A percentile compares a stretch with the other conserved stretches of the same genome.
These are phyloP conservation scores for Blastobotrys chiropterorum DNA, from an alignment of 805 yeast genomes.

Conservation along the genomic window DNA sequence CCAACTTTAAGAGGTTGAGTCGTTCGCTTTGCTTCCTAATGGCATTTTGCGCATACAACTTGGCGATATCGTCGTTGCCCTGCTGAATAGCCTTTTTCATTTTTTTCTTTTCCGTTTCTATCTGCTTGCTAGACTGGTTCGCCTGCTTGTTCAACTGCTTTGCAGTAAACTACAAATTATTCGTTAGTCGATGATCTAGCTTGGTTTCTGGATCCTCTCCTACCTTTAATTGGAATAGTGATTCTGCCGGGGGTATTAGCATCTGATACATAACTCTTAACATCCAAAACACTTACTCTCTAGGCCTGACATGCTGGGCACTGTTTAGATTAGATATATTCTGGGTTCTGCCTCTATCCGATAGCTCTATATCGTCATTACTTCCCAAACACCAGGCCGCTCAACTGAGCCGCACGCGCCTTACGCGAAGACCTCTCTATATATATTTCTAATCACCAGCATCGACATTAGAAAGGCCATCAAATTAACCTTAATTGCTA, in stretches of 20 bases:
- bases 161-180: conserved; percentile 67
- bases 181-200: background rate
- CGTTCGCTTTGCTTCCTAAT: conserved; percentile 86
- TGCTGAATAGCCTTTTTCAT: conserved; percentile 78
- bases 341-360: background rate
- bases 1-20: conserved; percentile 68
- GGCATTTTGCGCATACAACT: conserved; percentile 91
- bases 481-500: no score
- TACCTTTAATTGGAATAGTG: conserved; percentile 57
- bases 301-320: conserved; percentile 33
- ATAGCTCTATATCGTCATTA: no score
- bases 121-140: conserved; percentile 84
- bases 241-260: conserved; percentile 41
- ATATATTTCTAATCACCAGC: no score
- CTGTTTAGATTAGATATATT: background rate
- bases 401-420: no score
- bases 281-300: conserved; percentile 33
- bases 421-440: no score
- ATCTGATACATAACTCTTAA: background rate
- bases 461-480: no score
- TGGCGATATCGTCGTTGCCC: conserved; percentile 89
- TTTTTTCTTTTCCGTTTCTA: conserved; percentile 76
- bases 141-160: conserved; percentile 90
- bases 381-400: no score
- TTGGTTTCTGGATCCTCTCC: conserved; percentile 13